These are phyloP conservation scores for Geoglossum glabrum DNA, from an alignment of 495 filamentous ascomycete species.

Conservation along the genomic window DNA sequence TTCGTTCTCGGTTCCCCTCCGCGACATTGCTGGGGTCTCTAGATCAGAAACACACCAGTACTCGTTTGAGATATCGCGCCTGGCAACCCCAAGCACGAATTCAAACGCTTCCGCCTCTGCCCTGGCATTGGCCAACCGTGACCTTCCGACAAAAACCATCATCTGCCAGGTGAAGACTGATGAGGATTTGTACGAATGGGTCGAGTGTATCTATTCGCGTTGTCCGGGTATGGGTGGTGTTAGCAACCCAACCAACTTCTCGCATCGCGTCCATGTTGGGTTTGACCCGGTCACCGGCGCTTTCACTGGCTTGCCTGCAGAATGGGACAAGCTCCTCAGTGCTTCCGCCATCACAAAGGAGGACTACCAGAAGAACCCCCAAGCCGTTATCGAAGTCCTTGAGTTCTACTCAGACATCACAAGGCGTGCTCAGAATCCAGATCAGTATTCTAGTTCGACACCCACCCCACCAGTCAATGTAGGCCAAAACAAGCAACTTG, in stretches of 20 bases:
- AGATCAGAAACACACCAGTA: constrained; percentile 72
- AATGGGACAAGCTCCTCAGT: constrained; percentile 91
- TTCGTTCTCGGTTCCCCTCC: constrained; percentile 56
- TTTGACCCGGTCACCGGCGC: constrained; percentile 87
- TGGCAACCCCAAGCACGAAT: constrained; percentile 38
- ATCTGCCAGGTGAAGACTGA: constrained; percentile 83
- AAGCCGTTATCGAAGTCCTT: constrained; percentile 90
- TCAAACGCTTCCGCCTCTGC: constrained; percentile 26
- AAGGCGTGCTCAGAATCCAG: constrained; percentile 64
- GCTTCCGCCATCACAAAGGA: constrained; percentile 93
- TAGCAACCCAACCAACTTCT: constrained; percentile 94
- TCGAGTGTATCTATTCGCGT: constrained; percentile 87
- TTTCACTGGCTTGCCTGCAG: constrained; percentile 78
- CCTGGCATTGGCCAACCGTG: constrained; percentile 39
- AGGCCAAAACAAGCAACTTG: constrained; percentile 46
- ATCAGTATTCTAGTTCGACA: constrained; percentile 49
- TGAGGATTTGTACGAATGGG: constrained; percentile 95
- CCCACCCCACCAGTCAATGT: constrained; percentile 39
- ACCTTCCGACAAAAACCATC: constrained; percentile 58
- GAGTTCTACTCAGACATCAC: constrained; percentile 95
- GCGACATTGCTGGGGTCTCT: constrained; percentile 65
- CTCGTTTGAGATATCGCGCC: constrained; percentile 75
- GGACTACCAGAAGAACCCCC: constrained; percentile 93
- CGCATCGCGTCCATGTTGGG: constrained; percentile 87
- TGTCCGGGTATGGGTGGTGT: constrained; percentile 96